Evolutionary conservation across 2,329 filamentous ascomycete genomes (phyloP).

Genomic region (Massarina eburnea): DNA sequence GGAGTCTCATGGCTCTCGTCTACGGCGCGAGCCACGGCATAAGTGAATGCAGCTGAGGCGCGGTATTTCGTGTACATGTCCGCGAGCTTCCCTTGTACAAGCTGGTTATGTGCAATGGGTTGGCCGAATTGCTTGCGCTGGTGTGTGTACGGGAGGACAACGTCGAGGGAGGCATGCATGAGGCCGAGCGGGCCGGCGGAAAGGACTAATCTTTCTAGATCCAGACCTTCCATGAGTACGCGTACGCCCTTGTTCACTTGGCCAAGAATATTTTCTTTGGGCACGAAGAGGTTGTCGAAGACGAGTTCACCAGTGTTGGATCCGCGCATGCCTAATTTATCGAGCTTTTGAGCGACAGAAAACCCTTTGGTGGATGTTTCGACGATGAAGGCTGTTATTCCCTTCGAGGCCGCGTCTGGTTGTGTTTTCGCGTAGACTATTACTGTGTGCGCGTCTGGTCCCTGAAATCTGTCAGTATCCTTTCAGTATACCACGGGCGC

Average conservation of each 20-base stretch:
- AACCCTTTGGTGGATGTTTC: slow-evolving; percentile 74
- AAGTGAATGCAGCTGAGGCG: slow-evolving; percentile 83
- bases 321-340: slow-evolving; percentile 98
- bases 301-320: slow-evolving; percentile 94
- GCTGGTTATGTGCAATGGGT: slow-evolving; percentile 88
- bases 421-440: slow-evolving; percentile 97
- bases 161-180: slow-evolving; percentile 89
- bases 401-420: slow-evolving; percentile 77
- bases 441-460: slow-evolving; percentile 87
- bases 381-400: slow-evolving; percentile 93
- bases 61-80: slow-evolving; percentile 97
- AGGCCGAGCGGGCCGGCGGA: slow-evolving; percentile 88
- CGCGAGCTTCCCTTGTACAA: slow-evolving; percentile 88
- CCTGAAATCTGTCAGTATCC: slow-evolving; percentile 33
- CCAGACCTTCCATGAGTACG: slow-evolving; percentile 94
- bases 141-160: slow-evolving; percentile 85
- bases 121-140: slow-evolving; percentile 83
- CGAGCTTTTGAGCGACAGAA: slow-evolving; percentile 83
- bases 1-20: slow-evolving; percentile 59
- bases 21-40: slow-evolving; percentile 74
- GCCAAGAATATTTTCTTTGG: slow-evolving; percentile 78
- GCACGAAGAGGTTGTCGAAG: slow-evolving; percentile 89
- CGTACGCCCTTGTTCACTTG: slow-evolving; percentile 77
- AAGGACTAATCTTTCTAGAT: slow-evolving; percentile 89
- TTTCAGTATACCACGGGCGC: background rate